Evolutionary conservation across 2,329 filamentous ascomycete genomes (phyloP).

Genomic region (Colletotrichum coccodes): DNA sequence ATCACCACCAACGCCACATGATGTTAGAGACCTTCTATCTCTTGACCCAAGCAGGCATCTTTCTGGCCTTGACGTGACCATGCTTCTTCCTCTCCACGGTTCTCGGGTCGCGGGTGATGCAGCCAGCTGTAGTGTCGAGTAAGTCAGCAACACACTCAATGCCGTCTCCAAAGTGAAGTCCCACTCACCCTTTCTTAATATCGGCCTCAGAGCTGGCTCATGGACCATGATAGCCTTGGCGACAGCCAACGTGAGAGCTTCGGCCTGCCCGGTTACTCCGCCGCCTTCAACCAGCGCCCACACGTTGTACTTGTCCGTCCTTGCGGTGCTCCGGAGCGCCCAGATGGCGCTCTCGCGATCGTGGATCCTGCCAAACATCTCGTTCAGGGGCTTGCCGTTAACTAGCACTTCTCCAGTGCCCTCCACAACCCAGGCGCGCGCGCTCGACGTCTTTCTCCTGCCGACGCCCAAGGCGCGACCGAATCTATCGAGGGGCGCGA

Average conservation of each 20-base stretch:
- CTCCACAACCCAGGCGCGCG: conserved; percentile 89
- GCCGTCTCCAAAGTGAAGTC: not conserved
- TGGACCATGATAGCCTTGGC: conserved; percentile 89
- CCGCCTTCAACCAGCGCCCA: conserved; percentile 88
- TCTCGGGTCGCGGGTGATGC: conserved; percentile 89
- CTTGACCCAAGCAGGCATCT: conserved; percentile 99
- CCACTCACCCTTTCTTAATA: conserved; percentile 84
- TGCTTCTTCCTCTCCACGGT: conserved; percentile 98
- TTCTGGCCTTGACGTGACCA: conserved; percentile 94
- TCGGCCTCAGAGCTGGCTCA: conserved; percentile 90
- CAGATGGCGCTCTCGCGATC: conserved; percentile 95
- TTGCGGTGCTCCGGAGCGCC: conserved; percentile 83
- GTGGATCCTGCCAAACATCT: conserved; percentile 88
- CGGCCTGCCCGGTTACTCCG: conserved; percentile 93
- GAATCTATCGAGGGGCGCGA: conserved; percentile 76
- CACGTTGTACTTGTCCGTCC: conserved; percentile 96
- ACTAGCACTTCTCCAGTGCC: conserved; percentile 90
- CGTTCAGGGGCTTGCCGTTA: conserved; percentile 86
- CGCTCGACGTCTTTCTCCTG: conserved; percentile 86
- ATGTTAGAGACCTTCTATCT: conserved; percentile 52
- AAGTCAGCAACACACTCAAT: conserved; percentile 51
- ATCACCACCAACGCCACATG: not conserved
- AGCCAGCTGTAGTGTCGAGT: conserved; percentile 75
- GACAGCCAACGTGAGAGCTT: conserved; percentile 90
- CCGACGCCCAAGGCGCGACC: conserved; percentile 86